Evolutionary conservation across 176 grass and related monocot species (phyloP).

Genomic region (Stipa capillata): DNA sequence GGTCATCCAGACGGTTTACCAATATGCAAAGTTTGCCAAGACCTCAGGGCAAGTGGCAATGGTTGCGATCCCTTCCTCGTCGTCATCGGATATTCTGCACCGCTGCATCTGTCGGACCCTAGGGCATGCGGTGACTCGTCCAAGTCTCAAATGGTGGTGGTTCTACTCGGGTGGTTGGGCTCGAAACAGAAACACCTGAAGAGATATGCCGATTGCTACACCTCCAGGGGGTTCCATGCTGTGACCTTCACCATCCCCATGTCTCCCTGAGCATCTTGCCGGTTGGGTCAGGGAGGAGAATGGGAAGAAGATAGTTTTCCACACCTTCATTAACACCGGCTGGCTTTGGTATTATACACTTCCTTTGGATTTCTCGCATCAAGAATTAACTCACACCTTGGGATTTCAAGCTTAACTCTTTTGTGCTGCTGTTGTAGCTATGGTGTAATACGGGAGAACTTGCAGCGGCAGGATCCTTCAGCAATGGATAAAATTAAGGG

Average conservation of each 20-base stretch:
- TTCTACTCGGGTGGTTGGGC: conserved; percentile 91
- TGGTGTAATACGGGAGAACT: conserved; percentile 72
- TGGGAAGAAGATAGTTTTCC: conserved; percentile 80
- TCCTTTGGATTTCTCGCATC: background rate
- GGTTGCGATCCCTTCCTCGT: conserved; percentile 27
- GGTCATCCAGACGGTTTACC: conserved; percentile 48
- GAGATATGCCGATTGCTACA: conserved; percentile 88
- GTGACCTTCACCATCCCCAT: conserved; percentile 90
- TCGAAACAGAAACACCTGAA: conserved; percentile 86
- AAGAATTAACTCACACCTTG: background rate
- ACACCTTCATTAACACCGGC: conserved; percentile 95
- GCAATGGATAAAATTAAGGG: conserved; percentile 77
- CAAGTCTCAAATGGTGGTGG: conserved; percentile 63
- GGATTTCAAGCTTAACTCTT: background rate
- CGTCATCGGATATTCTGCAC: conserved; percentile 56
- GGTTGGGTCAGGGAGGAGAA: conserved; percentile 77
- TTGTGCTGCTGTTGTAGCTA: conserved; percentile 38
- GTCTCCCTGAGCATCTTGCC: conserved; percentile 63
- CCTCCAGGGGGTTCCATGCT: conserved; percentile 71
- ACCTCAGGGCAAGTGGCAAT: background rate
- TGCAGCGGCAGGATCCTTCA: conserved; percentile 53
- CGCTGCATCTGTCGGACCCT: conserved; percentile 75
- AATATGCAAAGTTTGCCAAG: conserved; percentile 54
- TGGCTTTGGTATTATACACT: conserved; percentile 62
- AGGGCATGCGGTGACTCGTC: background rate